Percentiles rank a stretch among this genome's conserved stretches.
Evolutionary conservation across 1,139 yeast species (phyloP).

Genomic region (Scheffersomyces lignicola): DNA sequence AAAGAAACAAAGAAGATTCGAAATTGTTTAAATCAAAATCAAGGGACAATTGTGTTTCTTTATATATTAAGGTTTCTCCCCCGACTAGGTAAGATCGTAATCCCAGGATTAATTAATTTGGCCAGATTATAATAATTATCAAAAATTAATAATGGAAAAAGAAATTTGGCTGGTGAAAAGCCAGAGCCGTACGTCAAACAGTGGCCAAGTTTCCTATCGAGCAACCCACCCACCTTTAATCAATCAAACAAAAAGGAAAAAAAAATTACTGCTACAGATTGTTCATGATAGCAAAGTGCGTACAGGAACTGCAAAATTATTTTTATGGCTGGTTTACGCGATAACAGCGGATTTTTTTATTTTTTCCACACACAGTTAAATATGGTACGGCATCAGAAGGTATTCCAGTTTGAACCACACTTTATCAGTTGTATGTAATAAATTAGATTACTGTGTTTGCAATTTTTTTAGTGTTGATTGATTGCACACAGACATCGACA

Average conservation of each 20-base stretch:
- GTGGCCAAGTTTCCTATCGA: conserved; percentile 1
- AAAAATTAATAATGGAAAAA: background rate
- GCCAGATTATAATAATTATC: background rate
- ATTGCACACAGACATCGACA: too few species aligned
- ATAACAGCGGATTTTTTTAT: background rate
- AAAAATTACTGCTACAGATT: background rate
- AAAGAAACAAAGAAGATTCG: background rate
- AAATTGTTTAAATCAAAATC: background rate
- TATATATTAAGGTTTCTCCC: background rate
- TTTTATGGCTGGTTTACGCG: conserved; percentile 4
- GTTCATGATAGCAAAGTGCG: background rate
- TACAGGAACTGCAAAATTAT: conserved; percentile 3
- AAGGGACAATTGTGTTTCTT: conserved; percentile 1
- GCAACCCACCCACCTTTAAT: background rate
- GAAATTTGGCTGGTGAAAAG: background rate
- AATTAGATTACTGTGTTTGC: too few species aligned
- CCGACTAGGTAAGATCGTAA: background rate
- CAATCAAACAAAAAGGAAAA: background rate
- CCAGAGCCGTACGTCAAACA: conserved; percentile 3
- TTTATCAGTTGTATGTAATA: too few species aligned
- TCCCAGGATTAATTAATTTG: background rate
- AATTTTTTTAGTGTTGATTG: too few species aligned
- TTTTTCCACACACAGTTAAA: background rate
- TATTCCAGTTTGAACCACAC: too few species aligned
- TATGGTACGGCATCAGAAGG: conserved; percentile 2